Conservation (phyloP, 1,139 yeast genomes). For the Kazachstania sp. region DNA sequence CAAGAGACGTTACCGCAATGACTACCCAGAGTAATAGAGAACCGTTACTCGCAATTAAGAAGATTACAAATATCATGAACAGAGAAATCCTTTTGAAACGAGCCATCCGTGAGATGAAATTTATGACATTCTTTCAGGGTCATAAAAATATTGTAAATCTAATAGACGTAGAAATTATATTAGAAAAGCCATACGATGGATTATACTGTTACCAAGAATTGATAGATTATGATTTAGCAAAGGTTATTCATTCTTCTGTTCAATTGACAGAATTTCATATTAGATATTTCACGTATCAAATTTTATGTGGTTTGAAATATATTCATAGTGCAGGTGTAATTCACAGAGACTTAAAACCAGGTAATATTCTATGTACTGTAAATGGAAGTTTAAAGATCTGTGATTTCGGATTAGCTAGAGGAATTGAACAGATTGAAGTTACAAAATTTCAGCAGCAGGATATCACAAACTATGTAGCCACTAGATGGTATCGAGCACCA, state of each 20-base stretch:
- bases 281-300: conserved; percentile 66
- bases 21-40: conserved; percentile 10
- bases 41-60: conserved; percentile 58
- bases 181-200: conserved; percentile 65
- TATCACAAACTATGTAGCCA: conserved; percentile 86
- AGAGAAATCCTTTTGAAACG: conserved; percentile 59
- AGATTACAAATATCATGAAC: conserved; percentile 58
- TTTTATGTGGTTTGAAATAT: conserved; percentile 70
- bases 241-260: conserved; percentile 66
- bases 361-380: conserved; percentile 65
- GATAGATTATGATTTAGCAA: conserved; percentile 70
- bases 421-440: conserved; percentile 39
- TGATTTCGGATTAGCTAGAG: conserved; percentile 85
- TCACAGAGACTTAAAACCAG: conserved; percentile 81
- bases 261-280: conserved; percentile 81
- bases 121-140: conserved; percentile 73
- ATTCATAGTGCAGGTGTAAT: conserved; percentile 81
- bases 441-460: conserved; percentile 24
- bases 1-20: conserved; percentile 26
- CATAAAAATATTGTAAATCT: conserved; percentile 70
- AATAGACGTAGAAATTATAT: conserved; percentile 63
- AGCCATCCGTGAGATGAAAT: conserved; percentile 68
- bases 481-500: conserved; percentile 94
- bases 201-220: conserved; percentile 78
- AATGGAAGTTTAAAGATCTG: conserved; percentile 71